These are phyloP conservation scores for Cairneyella variabilis DNA, from an alignment of 495 filamentous ascomycete genomes.

Conservation along the genomic window DNA sequence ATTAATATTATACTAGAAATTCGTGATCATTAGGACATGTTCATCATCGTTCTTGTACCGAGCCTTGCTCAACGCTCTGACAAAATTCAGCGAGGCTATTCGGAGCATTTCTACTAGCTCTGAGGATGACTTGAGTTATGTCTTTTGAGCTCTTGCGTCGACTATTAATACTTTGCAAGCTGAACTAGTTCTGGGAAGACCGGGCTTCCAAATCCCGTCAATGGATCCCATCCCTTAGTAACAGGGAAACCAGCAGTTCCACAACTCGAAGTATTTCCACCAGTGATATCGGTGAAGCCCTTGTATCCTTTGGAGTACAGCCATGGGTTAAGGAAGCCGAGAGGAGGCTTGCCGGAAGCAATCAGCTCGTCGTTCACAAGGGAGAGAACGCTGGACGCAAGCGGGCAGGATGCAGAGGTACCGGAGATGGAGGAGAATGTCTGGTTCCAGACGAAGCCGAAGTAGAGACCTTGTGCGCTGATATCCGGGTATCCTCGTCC, in stretches of 20 bases:
- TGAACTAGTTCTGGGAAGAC: slow-evolving; percentile 41
- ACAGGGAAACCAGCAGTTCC: slow-evolving; percentile 49
- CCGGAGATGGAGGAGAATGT: slow-evolving; percentile 43
- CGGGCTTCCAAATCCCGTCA: slow-evolving; percentile 59
- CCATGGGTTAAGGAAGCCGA: slow-evolving; percentile 60
- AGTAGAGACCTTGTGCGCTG: slow-evolving; percentile 55
- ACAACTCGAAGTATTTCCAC: slow-evolving; percentile 55
- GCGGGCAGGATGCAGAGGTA: slow-evolving; percentile 33
- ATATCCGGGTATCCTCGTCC: slow-evolving; percentile 77
- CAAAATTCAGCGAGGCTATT: too few relatives aligned
- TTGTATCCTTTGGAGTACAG: slow-evolving; percentile 55
- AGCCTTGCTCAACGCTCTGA: too few relatives aligned
- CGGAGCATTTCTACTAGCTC: not conserved
- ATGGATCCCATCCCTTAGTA: slow-evolving; percentile 59
- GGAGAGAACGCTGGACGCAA: slow-evolving; percentile 46
- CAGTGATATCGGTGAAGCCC: slow-evolving; percentile 57
- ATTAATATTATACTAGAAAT: too few relatives aligned
- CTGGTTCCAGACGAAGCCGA: slow-evolving; percentile 43
- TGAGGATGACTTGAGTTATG: not conserved
- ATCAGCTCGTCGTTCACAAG: slow-evolving; percentile 60
- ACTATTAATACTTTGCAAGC: slow-evolving; percentile 13
- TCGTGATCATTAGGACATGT: too few relatives aligned
- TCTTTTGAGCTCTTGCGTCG: not conserved
- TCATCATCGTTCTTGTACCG: too few relatives aligned
- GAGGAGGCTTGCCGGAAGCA: slow-evolving; percentile 48